Base-by-base conservation (phyloP, 495 filamentous ascomycete species). In the Aspergillus ostianus region DNA sequence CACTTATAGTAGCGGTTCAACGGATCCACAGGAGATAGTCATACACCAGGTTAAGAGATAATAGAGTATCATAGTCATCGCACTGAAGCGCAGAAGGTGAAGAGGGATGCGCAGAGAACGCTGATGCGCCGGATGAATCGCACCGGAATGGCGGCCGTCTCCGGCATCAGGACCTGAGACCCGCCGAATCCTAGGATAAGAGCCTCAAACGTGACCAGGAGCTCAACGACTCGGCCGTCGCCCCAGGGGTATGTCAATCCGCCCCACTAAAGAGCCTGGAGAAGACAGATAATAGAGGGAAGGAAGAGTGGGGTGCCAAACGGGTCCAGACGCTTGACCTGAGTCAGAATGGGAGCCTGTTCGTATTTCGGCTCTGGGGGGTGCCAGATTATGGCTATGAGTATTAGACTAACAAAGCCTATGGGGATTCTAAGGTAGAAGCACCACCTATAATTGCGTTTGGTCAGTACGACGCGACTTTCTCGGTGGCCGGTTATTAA, bases 401-500 rank as follows among this genome's bases (percentile, higher is more conserved):
- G 71, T 13, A 77, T 29, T 13, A 77, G 59, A 2, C 76, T 66
- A 10, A 77, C 73, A 23, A 69, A 81, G 15, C 82, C 82, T 5
- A 87, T 72, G 17, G 84, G 83, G 29, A 87, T 76, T 60, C 85
- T 86, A 60, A 85, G 82, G 63, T 84, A 85, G 62, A 86, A 85
- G 64, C 83, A 85, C 79, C 78, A 83, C 74, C 83, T 79, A 80
- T 26, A 75, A 68, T 30, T 80, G 73, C 82, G n/a, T 13, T 20
- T 26, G 21, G 8, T 49, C 18, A 75, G 20, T 59, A 62, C 17
- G 56, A 7, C 10, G 30, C 30, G 3, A 12, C 6, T 1, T 1
- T 7, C 8, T 32, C 6, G 30, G 30, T 12, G 7, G 6, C 2
- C 30, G 10, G 10, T 32, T 15, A 65, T 69, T 17, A 71, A 64